Percentiles rank a stretch among this genome's conserved stretches.
phyloP scores from a whole-genome alignment of 164 flowering plant genomes.

The Santalum album region DNA sequence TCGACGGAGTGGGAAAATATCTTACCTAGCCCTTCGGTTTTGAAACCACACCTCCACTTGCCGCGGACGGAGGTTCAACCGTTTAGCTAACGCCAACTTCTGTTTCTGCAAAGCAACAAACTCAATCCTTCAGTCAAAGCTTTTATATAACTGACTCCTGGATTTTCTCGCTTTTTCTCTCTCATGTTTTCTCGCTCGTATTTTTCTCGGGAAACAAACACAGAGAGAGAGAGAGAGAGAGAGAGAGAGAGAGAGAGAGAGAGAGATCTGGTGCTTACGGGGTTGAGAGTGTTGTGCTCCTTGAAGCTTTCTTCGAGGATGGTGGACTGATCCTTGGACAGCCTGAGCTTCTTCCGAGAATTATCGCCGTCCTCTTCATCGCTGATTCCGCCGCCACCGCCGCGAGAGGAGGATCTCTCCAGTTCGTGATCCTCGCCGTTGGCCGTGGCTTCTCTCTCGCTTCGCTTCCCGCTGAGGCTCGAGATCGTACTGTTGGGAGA shows the following conservation, averaged over 20 bases:
- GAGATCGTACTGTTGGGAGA: slow-evolving; percentile 80
- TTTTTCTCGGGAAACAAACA: slow-evolving; percentile 6
- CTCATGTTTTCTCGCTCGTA: no score
- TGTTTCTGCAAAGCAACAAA: slow-evolving; percentile 52
- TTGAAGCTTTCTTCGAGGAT: slow-evolving; percentile 80
- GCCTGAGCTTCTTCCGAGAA: slow-evolving; percentile 70
- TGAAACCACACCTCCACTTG: slow-evolving; percentile 93
- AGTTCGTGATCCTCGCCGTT: slow-evolving; percentile 33
- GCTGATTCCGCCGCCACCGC: slow-evolving; percentile 26
- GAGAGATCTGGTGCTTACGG: slow-evolving; percentile 36
- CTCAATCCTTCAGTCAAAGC: neutral
- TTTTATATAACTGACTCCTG: no score
- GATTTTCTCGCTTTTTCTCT: neutral
- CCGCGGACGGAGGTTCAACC: slow-evolving; percentile 56
- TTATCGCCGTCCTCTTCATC: slow-evolving; percentile 80
- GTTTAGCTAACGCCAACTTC: slow-evolving; percentile 70
- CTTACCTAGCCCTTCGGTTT: slow-evolving; percentile 81
- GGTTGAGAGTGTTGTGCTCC: slow-evolving; percentile 82
- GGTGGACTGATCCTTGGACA: slow-evolving; percentile 77
- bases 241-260: neutral
- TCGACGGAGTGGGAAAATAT: neutral
- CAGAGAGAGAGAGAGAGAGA: neutral
- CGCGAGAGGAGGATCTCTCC: slow-evolving; percentile 15
- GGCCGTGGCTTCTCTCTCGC: slow-evolving; percentile 27
- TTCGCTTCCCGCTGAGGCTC: slow-evolving; percentile 49